These are phyloP conservation scores for Geotrichum carabidarum DNA, from an alignment of 1,139 yeast species.

Conservation along the genomic window DNA sequence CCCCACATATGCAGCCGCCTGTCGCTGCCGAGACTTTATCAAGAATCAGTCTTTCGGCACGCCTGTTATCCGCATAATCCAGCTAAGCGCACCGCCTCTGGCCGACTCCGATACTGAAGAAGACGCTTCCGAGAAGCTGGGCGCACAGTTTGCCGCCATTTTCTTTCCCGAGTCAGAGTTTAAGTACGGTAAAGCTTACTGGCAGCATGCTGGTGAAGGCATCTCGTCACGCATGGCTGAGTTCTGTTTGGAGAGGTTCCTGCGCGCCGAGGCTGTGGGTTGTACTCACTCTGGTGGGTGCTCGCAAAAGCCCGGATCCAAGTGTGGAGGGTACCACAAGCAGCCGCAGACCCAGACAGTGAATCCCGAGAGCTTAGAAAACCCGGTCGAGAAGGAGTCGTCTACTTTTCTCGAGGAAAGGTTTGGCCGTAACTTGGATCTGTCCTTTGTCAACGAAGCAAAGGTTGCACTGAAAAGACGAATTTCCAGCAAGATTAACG, in stretches of 20 bases:
- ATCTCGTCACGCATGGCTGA: constrained; percentile 86
- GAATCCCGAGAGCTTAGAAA: neutral
- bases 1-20: constrained; percentile 73
- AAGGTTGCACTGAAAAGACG: constrained; percentile 68
- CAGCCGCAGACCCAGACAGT: constrained; percentile 3
- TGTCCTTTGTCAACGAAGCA: constrained; percentile 70
- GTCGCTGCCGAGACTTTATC: constrained; percentile 77
- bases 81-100: constrained; percentile 71
- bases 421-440: constrained; percentile 81
- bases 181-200: constrained; percentile 70
- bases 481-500: constrained; percentile 63
- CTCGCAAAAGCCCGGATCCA: constrained; percentile 17
- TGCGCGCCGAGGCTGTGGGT: constrained; percentile 24
- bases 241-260: constrained; percentile 63
- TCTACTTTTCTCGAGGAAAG: constrained; percentile 77
- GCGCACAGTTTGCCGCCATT: constrained; percentile 67
- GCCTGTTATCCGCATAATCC: constrained; percentile 60
- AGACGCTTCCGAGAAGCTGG: constrained; percentile 57
- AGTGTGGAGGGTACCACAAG: constrained; percentile 20
- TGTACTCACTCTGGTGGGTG: constrained; percentile 7
- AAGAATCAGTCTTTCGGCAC: constrained; percentile 34
- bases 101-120: constrained; percentile 38
- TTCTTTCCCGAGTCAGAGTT: constrained; percentile 60
- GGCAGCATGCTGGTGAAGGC: constrained; percentile 98
- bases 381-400: constrained; percentile 46